Evolutionary conservation across 805 yeast genomes (phyloP).

Genomic region (Saccharomycopsis fibuligera): DNA sequence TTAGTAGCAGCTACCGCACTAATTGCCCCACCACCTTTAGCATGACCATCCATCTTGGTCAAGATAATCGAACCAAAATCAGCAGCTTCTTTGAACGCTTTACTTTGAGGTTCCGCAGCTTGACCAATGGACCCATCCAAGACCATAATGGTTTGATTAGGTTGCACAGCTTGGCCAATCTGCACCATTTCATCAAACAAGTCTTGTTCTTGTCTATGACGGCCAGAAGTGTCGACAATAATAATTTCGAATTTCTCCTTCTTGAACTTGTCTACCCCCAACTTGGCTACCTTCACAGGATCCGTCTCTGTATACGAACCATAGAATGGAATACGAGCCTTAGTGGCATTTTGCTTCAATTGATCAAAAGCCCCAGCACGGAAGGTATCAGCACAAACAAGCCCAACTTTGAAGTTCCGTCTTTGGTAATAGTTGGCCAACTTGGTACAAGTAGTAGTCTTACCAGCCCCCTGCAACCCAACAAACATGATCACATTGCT

Average conservation of each 20-base stretch:
- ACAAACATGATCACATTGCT: conserved; percentile 90
- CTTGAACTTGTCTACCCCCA: conserved; percentile 88
- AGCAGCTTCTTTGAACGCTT: conserved; percentile 88
- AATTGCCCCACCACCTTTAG: conserved; percentile 99
- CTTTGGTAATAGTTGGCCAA: conserved; percentile 90
- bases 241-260: conserved; percentile 88
- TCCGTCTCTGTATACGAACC: conserved; percentile 95
- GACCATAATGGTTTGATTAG: conserved; percentile 97
- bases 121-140: conserved; percentile 97
- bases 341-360: conserved; percentile 93
- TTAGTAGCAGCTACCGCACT: conserved; percentile 97
- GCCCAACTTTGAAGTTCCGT: conserved; percentile 89
- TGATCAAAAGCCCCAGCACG: conserved; percentile 99
- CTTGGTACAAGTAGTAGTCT: conserved; percentile 95
- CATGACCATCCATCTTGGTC: conserved; percentile 98
- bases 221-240: conserved; percentile 95
- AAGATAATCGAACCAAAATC: conserved; percentile 92
- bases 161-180: conserved; percentile 78
- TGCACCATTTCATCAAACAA: conserved; percentile 93
- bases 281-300: conserved; percentile 85
- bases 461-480: conserved; percentile 98
- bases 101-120: conserved; percentile 93
- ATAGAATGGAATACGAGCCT: conserved; percentile 88
- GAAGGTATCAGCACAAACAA: conserved; percentile 98
- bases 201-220: conserved; percentile 92